Evolutionary conservation across 345 rosid genomes (phyloP), one percentile per base, ranked within the genome.

Genomic region (Pseudoturritis turrita): DNA sequence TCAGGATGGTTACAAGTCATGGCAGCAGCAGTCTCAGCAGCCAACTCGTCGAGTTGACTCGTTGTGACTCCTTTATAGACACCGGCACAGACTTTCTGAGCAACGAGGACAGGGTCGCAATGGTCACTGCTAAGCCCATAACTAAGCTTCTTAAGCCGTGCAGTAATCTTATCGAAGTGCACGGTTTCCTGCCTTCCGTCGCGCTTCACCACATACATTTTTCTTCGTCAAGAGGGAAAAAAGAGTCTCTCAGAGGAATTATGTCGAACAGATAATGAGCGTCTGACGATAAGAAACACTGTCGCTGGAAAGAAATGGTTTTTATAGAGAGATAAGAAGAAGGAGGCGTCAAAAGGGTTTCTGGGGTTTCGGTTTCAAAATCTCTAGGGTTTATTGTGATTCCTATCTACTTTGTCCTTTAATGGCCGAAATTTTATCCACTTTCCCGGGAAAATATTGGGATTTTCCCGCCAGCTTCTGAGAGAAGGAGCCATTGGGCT

Each of bases 1-100:
- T 95, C 98, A 3, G 99, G 99, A 72, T 95, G 99, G 55, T 88
- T 89, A n/a, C 92, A 77, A 0, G 99, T 95, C 99, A 95, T 81
- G 37, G 96, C 93, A 22, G 99, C 98, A 4, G 98, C 96, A 4
- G 99, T 95, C 71, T 95, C 99, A 0, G 98, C 98, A 1, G 98
- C 99, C 80, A 95, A 82, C 59, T 95, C 99, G 72, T 95, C 99
- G 8, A 95, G 96, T 69, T 89, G 99, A 67, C 92, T 89, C 17
- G 99, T 95, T 12, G 98, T 95, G 53, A 95, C 99, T 7, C 98
- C 98, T 76, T 91, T 92, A 74, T 91, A 95, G 40, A 95, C 99
- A 25, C 99, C 99, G 7, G 94, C 92, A 28, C 99, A 95, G n/a
- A 91, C 98, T 81, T 95, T 95, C 88, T 95, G 99, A 3, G 99